A percentile compares a stretch with the other conserved stretches of the same genome.
These are phyloP conservation scores for Botrytis aclada DNA, from an alignment of 2,329 filamentous ascomycete genomes.

Conservation along the genomic window DNA sequence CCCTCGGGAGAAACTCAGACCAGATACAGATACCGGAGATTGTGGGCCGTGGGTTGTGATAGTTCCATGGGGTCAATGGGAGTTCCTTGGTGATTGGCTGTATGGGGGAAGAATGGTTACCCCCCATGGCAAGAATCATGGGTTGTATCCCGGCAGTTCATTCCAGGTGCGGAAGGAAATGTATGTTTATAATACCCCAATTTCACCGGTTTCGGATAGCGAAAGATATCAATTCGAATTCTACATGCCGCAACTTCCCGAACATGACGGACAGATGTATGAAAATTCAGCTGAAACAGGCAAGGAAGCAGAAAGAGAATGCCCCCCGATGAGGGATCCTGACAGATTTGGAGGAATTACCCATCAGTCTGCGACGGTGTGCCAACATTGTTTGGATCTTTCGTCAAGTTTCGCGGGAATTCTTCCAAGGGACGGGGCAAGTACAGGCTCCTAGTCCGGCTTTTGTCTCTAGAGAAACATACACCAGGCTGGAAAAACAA, in stretches of 20 bases:
- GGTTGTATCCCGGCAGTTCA: neutral
- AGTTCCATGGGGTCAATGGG: neutral
- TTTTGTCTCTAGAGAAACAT: neutral
- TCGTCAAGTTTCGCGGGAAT: no score
- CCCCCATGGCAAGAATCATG: neutral
- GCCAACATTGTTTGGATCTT: no score
- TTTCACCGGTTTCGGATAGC: neutral
- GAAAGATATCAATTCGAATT: neutral
- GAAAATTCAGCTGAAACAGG: rapidly evolving
- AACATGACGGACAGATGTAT: neutral
- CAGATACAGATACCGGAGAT: neutral
- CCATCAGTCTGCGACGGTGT: neutral
- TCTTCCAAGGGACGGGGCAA: neutral
- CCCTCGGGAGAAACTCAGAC: neutral
- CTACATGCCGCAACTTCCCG: neutral
- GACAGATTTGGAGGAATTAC: neutral
- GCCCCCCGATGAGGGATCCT: neutral
- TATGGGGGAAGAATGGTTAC: neutral
- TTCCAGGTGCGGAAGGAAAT: neutral
- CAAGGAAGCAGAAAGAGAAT: neutral
- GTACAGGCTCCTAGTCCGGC: no score
- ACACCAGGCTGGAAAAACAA: neutral
- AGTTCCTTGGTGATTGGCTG: rapidly evolving
- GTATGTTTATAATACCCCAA: neutral
- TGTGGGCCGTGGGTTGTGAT: neutral